Conservation (phyloP, 768 basidiomycete genomes). For the Coprinopsis cinerea region DNA sequence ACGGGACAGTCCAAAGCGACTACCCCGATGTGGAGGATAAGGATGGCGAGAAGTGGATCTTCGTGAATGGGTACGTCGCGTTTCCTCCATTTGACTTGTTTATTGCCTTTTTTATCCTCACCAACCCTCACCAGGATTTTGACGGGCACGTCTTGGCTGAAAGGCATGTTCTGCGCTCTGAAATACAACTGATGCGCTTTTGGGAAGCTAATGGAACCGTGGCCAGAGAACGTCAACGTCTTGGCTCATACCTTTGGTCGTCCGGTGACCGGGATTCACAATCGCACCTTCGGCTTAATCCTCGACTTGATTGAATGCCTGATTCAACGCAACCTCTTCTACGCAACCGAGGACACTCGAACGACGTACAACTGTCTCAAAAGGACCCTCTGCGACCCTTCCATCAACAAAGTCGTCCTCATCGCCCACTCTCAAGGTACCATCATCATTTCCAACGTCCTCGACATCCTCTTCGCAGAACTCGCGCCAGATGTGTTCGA, state of each 20-base stretch:
- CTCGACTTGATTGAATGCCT: not conserved
- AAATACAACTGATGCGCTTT: not conserved
- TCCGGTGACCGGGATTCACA: not conserved
- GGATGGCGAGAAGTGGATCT: not conserved
- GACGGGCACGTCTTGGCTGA: not conserved
- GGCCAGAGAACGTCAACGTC: not conserved
- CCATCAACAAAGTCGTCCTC: not conserved
- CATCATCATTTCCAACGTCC: not conserved
- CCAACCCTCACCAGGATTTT: not conserved
- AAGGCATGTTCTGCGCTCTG: not conserved
- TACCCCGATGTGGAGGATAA: not conserved
- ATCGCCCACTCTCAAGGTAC: not conserved
- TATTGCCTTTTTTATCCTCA: not conserved
- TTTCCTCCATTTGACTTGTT: too few species aligned
- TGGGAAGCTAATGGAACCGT: not conserved
- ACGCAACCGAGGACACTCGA: not conserved
- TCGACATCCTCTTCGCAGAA: constrained; percentile 1
- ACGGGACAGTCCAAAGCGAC: not conserved
- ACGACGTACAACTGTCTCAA: not conserved
- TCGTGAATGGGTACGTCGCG: not conserved
- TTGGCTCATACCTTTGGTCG: not conserved
- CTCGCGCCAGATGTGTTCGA: not conserved
- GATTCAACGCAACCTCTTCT: not conserved
- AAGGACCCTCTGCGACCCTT: not conserved
- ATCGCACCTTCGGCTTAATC: not conserved